Evolutionary conservation across 2,329 filamentous ascomycete species (phyloP), one percentile per base, ranked within the genome.

Genomic region (Diaporthe aspalathi): DNA sequence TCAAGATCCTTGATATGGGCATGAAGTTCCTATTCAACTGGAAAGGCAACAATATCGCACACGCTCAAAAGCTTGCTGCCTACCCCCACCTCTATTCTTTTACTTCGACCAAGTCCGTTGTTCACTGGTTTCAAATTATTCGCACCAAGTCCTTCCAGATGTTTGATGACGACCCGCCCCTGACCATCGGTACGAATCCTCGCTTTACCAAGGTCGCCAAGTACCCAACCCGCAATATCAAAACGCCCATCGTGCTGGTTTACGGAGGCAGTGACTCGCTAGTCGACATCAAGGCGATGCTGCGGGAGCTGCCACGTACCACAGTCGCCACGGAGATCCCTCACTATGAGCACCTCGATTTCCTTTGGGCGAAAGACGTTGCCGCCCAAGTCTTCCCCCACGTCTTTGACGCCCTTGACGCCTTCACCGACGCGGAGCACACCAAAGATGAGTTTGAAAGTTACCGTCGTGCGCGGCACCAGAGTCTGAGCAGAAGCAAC

Each of bases 101-200:
- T 80, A 98, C 95, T 0, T 97, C 94, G 80, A 97, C 94, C 70
- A 99, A 99, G 83, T 95, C 92, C 24, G 94, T 99, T 11, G 96
- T 99, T 0, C 96, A 99, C 80, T 99, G 96, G 96, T 99, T 99
- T 80, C 96, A 99, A 80, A 98, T 99, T 79, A 99, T 99, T 77
- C 92, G 96, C 74, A 98, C 95, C 77, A 93, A 94, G 77, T 94
- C 91, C 32, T 98, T 99, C 81, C 96, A 99, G 81, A 98, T 99
- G 93, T 98, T 95, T 81, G 96, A 99, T 79, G 96, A 99, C 79
- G 95, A 98, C 77, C 93, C 94, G 70, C 91, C 92, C 35, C 92
- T 92, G 0, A 85, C 97, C 72, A 90, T 90, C 68, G 67, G 60
- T 11, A 84, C 95, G 47, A 89, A 88, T 27, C 90, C 90, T 5